Percentiles rank a stretch among this genome's conserved stretches.
Evolutionary conservation across 2,329 filamentous ascomycete species (phyloP).

Genomic region (Trichoderma sp.): DNA sequence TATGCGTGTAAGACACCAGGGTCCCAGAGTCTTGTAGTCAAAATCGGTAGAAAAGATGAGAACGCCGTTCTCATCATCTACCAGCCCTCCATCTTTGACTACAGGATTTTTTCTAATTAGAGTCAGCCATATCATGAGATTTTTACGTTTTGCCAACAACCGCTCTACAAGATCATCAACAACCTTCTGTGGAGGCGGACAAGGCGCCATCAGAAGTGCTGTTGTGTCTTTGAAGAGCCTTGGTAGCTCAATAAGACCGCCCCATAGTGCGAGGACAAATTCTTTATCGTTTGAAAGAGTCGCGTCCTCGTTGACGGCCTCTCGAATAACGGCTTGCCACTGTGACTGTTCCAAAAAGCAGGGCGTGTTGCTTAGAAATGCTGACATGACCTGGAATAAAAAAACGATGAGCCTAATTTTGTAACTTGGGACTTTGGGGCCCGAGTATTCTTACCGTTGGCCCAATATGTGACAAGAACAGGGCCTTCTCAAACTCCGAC

Average conservation of each 20-base stretch:
- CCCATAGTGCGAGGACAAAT: conserved; percentile 2
- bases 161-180: neutral
- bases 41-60: conserved; percentile 3
- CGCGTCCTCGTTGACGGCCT: conserved; percentile 4
- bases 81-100: neutral
- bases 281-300: conserved; percentile 15
- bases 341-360: conserved; percentile 10
- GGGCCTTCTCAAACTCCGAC: conserved; percentile 13
- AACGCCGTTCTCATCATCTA: conserved; percentile 10
- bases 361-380: conserved; percentile 7
- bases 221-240: conserved; percentile 11
- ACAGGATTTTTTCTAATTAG: neutral
- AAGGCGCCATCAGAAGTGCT: neutral
- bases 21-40: conserved; percentile 1
- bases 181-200: neutral
- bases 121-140: conserved; percentile 10
- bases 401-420: no score
- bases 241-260: conserved; percentile 6
- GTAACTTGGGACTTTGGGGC: neutral
- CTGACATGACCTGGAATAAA: conserved; percentile 1
- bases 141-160: conserved; percentile 7
- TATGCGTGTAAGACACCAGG: conserved; percentile 13
- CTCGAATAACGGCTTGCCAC: conserved; percentile 17
- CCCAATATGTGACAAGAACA: conserved; percentile 16
- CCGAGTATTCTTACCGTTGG: neutral